Evolutionary conservation across 345 rosid genomes (phyloP), one percentile per base, ranked within the genome.

Genomic region (Laguncularia racemosa): DNA sequence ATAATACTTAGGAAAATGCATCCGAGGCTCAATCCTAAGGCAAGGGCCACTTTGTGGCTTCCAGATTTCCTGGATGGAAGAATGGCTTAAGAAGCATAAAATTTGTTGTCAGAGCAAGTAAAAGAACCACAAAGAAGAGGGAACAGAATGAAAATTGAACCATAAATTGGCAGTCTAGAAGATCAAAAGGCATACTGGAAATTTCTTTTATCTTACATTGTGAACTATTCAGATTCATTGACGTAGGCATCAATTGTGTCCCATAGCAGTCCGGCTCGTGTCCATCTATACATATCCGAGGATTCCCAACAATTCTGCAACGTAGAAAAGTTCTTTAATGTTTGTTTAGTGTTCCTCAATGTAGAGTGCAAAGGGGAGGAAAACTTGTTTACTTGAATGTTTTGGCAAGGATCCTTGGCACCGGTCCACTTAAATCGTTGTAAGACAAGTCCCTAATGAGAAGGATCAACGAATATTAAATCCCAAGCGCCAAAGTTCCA

Each of bases 221-320:
- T 59, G 95, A 68, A 73, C 49, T 65, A 60, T 82, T 89, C 83
- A 89, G 77, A 74, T 84, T 80, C 96, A 89, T 89, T 62, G 96
- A 89, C 89, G 86, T 86, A 44, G 96, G 96, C 69, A 85, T 89
- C 49, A 86, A 59, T 52, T 75, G 67, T 52, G 80, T 72, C 65
- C 96, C 95, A 59, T 71, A 71, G 76, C 96, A 89, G 46, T 84
- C 89, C 50, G 87, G 91, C 70, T 89, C 91, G 44, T 81, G 73
- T 50, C 96, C 96, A 4, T 87, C 84, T 7, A 85, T 78, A 61
- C 96, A 89, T 61, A 86, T 78, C 69, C 66, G 69, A 23, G 91
- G 91, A 73, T 89, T 89, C 43, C 96, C 96, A 57, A 70, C 76
- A 46, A 89, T 78, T 71, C 96, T 89, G 85, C 76, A 72, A 64